A percentile compares a stretch with the other conserved stretches of the same genome.
Conservation (phyloP, 495 filamentous ascomycete species). For the Hypoxylon fuscum region DNA sequence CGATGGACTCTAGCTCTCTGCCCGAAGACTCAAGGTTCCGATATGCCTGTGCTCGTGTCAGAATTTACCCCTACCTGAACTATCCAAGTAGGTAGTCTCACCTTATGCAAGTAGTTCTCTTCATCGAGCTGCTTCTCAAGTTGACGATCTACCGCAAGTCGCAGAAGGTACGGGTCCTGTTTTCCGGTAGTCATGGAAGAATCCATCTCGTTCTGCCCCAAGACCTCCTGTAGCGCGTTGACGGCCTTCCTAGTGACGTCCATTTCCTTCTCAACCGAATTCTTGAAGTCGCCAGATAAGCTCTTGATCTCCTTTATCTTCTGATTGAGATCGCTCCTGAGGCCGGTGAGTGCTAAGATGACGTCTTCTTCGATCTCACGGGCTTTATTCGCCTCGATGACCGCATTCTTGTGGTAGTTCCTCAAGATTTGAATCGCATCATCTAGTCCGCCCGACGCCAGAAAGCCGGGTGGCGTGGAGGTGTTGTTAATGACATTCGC, state of each 20-base stretch:
- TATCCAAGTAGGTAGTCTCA: slow-evolving; percentile 52
- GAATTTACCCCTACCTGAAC: slow-evolving; percentile 1
- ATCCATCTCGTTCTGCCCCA: slow-evolving; percentile 80
- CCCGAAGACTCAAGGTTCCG: slow-evolving; percentile 95
- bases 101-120: slow-evolving; percentile 95
- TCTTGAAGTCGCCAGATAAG: slow-evolving; percentile 93
- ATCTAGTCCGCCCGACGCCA: slow-evolving; percentile 80
- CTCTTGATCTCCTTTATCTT: slow-evolving; percentile 99
- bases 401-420: slow-evolving; percentile 82
- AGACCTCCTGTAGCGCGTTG: slow-evolving; percentile 78
- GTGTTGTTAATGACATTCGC: slow-evolving; percentile 85
- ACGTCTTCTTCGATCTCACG: slow-evolving; percentile 91
- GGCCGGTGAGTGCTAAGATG: slow-evolving; percentile 82
- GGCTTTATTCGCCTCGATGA: slow-evolving; percentile 85
- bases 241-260: slow-evolving; percentile 75
- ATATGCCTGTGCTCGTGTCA: slow-evolving; percentile 73
- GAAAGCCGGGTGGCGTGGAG: slow-evolving; percentile 73
- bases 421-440: slow-evolving; percentile 85
- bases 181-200: slow-evolving; percentile 79
- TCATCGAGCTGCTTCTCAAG: slow-evolving; percentile 93
- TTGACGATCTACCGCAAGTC: slow-evolving; percentile 84
- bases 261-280: slow-evolving; percentile 82
- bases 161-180: slow-evolving; percentile 88
- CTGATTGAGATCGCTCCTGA: slow-evolving; percentile 87
- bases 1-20: slow-evolving; percentile 91